Evolutionary conservation across 495 filamentous ascomycete species (phyloP).

Genomic region (Penicillium silybi): DNA sequence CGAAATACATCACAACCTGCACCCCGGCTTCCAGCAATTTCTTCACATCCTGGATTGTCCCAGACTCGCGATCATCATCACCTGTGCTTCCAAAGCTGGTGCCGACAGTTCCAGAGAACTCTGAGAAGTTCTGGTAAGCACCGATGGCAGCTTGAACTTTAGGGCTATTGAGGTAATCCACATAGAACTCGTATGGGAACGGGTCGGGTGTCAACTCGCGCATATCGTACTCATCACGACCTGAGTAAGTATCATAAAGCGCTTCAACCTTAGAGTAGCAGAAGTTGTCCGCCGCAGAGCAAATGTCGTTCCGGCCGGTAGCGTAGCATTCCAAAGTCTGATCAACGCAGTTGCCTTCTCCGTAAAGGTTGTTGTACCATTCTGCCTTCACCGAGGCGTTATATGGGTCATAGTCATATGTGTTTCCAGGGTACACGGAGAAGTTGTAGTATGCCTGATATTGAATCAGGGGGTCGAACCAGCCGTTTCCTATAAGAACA

Average conservation of each 20-base stretch:
- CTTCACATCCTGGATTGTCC: conserved; percentile 46
- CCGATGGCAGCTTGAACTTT: conserved; percentile 56
- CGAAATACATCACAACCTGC: conserved; percentile 53
- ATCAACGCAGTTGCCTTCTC: conserved; percentile 58
- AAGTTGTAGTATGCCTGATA: conserved; percentile 65
- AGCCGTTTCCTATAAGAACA: conserved; percentile 55
- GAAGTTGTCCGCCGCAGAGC: conserved; percentile 48
- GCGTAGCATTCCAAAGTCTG: conserved; percentile 46
- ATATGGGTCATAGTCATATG: conserved; percentile 55
- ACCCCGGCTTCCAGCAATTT: conserved; percentile 49
- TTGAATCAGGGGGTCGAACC: conserved; percentile 57
- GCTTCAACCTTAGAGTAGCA: conserved; percentile 52
- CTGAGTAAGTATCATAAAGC: conserved; percentile 48
- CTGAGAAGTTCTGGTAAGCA: conserved; percentile 54
- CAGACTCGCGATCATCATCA: conserved; percentile 50
- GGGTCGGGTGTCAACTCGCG: conserved; percentile 55
- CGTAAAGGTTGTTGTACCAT: conserved; percentile 60
- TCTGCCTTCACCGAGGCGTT: conserved; percentile 39
- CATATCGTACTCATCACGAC: conserved; percentile 59
- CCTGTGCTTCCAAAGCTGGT: conserved; percentile 52
- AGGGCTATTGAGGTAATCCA: conserved; percentile 55
- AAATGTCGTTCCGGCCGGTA: conserved; percentile 43
- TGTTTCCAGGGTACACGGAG: conserved; percentile 52
- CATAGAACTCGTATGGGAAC: conserved; percentile 57
- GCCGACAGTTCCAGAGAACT: conserved; percentile 41